Conservation (phyloP, 371 early-diverging fungal species). For the Saksenaea oblongispora region DNA sequence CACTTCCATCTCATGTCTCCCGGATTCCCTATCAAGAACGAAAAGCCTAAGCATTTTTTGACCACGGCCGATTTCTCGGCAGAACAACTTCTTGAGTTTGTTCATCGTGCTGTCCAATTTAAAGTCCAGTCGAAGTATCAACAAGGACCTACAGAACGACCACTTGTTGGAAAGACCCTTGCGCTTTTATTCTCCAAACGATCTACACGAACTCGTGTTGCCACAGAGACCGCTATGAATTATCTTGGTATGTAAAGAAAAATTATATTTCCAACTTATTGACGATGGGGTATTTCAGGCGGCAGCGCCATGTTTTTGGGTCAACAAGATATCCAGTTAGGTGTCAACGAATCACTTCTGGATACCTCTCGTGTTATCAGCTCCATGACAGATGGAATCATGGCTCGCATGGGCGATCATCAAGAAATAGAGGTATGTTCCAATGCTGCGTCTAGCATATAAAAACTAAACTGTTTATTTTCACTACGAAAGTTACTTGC, state of each 20-base stretch:
- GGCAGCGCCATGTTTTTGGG: conserved; percentile 92
- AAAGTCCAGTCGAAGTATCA: conserved; percentile 36
- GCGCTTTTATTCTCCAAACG: conserved; percentile 90
- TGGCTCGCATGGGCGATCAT: conserved; percentile 90
- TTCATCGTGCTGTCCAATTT: conserved; percentile 33
- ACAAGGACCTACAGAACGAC: conserved; percentile 38
- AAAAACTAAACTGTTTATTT: background rate
- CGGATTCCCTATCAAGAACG: background rate
- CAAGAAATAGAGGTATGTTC: conserved; percentile 71
- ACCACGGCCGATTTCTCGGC: conserved; percentile 40
- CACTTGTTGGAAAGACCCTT: conserved; percentile 69
- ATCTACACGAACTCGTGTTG: conserved; percentile 92
- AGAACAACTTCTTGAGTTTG: conserved; percentile 32
- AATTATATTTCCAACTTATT: background rate
- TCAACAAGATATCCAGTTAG: conserved; percentile 88
- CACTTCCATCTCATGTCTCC: conserved; percentile 30
- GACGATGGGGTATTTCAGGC: conserved; percentile 48
- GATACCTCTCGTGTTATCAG: conserved; percentile 87
- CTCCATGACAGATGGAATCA: conserved; percentile 89
- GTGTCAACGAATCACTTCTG: conserved; percentile 83
- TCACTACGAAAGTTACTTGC: conserved; percentile 61
- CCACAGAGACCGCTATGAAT: conserved; percentile 84
- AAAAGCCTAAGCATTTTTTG: conserved; percentile 31
- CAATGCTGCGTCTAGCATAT: background rate
- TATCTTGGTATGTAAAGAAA: conserved; percentile 58